Base-by-base conservation (phyloP, 2,329 filamentous ascomycete species). In the Parascedosporium putredinis region DNA sequence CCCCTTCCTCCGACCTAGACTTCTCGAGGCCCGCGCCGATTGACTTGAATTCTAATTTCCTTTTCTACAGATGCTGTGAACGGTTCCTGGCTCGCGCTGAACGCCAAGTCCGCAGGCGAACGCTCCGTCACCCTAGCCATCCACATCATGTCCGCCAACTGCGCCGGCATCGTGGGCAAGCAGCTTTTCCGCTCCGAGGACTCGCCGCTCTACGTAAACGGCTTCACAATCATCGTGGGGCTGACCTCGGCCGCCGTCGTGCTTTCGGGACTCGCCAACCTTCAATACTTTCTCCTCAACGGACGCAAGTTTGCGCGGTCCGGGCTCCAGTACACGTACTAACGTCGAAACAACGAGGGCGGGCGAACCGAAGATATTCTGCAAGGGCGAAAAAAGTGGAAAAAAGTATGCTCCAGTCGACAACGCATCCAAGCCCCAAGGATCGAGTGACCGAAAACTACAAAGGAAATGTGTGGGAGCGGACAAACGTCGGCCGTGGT, bases 81-180 rank as follows among this genome's bases (percentile, higher is more conserved):
- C n/a, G 56, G 60, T 23, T 61, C 60, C 1, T 63, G 60, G 62
- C 51, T 63, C 31, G 53, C 61, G 2, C 54, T 62, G 6, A 64
- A 64, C 42, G 52, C 57, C 20, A 56, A 55, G 14, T 57, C 54
- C 3, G 56, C 60, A 3, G 60, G 60, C n/a, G 61, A 63, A 16
- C 52, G 61, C 4, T 64, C 59, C 3, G 58, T 63, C 36, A 63
- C 58, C 10, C 60, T 64, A 58, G 60, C 61, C 31, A 57, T 63
- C n/a, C 54, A 62, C 31, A 62, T 64, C 49, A 62, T 64, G 61
- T 56, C 60, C 1, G 60, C 59, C 29, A 64, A 64, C 45, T 56
- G 57, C 22, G 57, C 60, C 6, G 60, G 59, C 2, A 58, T 63
- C 10, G 55, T 62, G 12, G 62, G 61, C 10, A 59, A 58, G 18